Evolutionary conservation across 2,329 filamentous ascomycete species (phyloP).

Genomic region (Apiospora pterosperma): DNA sequence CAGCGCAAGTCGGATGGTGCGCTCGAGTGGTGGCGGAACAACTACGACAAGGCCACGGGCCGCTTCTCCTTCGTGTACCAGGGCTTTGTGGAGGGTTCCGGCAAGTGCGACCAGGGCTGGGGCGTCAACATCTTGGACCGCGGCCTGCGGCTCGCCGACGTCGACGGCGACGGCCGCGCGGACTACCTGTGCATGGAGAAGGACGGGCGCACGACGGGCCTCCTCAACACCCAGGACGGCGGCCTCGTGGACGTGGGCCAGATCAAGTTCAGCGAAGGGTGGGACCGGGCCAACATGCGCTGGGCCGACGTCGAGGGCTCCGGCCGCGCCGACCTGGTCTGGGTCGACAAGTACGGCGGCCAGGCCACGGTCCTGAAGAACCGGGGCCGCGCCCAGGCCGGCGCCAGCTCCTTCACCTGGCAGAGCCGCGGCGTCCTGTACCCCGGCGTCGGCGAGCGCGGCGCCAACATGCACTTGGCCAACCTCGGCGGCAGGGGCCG

Average conservation of each 20-base stretch:
- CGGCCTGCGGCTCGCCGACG: slow-evolving; percentile 2
- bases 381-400: background rate
- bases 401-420: slow-evolving; percentile 5
- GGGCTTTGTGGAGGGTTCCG: background rate
- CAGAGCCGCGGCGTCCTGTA: slow-evolving; percentile 5
- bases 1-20: slow-evolving; percentile 4
- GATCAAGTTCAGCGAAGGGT: slow-evolving; percentile 6
- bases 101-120: background rate
- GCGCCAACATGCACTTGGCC: slow-evolving; percentile 1
- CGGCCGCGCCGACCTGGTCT: slow-evolving; percentile 3
- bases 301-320: slow-evolving; percentile 2
- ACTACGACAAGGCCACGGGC: slow-evolving; percentile 2
- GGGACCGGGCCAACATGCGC: slow-evolving; percentile 6
- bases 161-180: slow-evolving; percentile 5
- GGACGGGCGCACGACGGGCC: background rate
- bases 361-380: slow-evolving; percentile 3
- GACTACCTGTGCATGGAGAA: slow-evolving; percentile 5
- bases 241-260: slow-evolving; percentile 4
- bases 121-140: slow-evolving; percentile 4
- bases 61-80: slow-evolving; percentile 1
- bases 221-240: background rate
- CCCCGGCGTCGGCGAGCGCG: background rate
- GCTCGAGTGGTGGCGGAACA: slow-evolving; percentile 6
- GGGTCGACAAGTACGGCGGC: slow-evolving; percentile 4
- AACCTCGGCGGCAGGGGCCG: slow-evolving; percentile 1